Percentiles rank a stretch among this genome's conserved stretches.
phyloP scores from a whole-genome alignment of 139 green algal species.

The Chloropicon primus region DNA sequence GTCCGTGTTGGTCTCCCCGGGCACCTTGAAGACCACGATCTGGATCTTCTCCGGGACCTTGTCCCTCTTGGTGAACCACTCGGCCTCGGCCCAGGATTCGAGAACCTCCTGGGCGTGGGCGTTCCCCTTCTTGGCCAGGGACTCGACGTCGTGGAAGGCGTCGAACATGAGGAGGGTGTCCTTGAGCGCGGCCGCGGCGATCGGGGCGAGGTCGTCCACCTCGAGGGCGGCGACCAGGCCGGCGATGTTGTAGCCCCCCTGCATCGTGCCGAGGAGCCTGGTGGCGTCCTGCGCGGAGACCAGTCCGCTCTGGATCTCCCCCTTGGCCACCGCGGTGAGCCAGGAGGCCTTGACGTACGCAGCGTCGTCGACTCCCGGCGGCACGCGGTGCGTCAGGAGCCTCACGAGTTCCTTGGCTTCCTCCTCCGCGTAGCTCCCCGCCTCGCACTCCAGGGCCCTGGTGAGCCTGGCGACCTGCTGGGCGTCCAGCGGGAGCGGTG shows the following conservation, averaged over 20 bases:
- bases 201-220: slow-evolving; percentile 1
- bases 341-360: slow-evolving; percentile 18
- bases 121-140: slow-evolving; percentile 5
- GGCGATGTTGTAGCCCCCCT: slow-evolving; percentile 18
- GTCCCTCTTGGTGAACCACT: slow-evolving; percentile 12
- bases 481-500: slow-evolving; percentile 3
- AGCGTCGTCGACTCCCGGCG: slow-evolving; percentile 18
- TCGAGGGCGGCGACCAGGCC: slow-evolving; percentile 10
- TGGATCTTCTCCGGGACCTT: slow-evolving; percentile 15
- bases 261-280: slow-evolving; percentile 14
- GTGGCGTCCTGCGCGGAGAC: slow-evolving; percentile 2
- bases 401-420: neutral
- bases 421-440: neutral
- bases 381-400: slow-evolving; percentile 10
- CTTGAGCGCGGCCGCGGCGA: slow-evolving; percentile 5
- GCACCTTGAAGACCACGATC: slow-evolving; percentile 15
- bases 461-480: slow-evolving; percentile 9
- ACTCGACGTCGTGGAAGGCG: slow-evolving; percentile 19
- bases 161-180: slow-evolving; percentile 16
- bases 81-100: slow-evolving; percentile 10
- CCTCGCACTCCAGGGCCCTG: neutral
- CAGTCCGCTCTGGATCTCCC: neutral
- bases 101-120: slow-evolving; percentile 5
- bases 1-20: slow-evolving; percentile 20
- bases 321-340: slow-evolving; percentile 5